These are phyloP conservation scores for Dionaea muscipula DNA, from an alignment of 179 eudicot species.

Conservation along the genomic window DNA sequence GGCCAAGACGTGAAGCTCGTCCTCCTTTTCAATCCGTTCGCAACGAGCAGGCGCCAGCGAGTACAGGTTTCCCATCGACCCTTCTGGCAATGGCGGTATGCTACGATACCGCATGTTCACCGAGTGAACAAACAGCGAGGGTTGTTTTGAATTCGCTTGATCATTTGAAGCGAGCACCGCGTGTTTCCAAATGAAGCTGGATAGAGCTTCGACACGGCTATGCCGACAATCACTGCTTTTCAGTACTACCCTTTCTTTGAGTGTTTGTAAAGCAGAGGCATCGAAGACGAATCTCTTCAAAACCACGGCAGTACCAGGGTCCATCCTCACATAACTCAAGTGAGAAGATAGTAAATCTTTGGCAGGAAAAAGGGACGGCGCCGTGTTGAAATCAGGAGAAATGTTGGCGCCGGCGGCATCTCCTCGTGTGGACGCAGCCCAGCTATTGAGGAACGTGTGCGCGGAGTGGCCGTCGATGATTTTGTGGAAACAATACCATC, in stretches of 20 bases:
- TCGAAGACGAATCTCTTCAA: slow-evolving; percentile 4
- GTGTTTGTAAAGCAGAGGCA: not conserved
- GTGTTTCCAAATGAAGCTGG: slow-evolving; percentile 17
- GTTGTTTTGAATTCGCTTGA: not conserved
- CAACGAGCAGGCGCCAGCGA: not conserved
- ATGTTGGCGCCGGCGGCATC: not conserved
- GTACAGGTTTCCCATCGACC: slow-evolving; percentile 12
- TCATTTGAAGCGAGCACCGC: slow-evolving; percentile 1
- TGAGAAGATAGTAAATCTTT: not conserved
- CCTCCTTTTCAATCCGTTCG: not conserved
- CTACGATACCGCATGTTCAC: slow-evolving; percentile 10
- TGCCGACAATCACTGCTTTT: slow-evolving; percentile 8
- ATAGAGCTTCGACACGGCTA: slow-evolving; percentile 14
- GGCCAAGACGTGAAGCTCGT: slow-evolving; percentile 3
- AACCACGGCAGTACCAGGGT: not conserved
- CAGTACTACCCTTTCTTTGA: slow-evolving; percentile 5
- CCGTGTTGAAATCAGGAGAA: not conserved
- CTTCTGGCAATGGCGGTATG: slow-evolving; percentile 6
- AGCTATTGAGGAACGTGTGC: not conserved
- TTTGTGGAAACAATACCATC: slow-evolving; percentile 2
- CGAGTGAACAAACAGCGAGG: slow-evolving; percentile 7
- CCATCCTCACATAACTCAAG: too few species aligned
- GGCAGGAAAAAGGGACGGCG: not conserved
- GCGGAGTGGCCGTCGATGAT: not conserved
- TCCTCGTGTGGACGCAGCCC: slow-evolving; percentile 5